Evolutionary conservation across 2,329 filamentous ascomycete genomes (phyloP).

Genomic region (Cercospora sp.): DNA sequence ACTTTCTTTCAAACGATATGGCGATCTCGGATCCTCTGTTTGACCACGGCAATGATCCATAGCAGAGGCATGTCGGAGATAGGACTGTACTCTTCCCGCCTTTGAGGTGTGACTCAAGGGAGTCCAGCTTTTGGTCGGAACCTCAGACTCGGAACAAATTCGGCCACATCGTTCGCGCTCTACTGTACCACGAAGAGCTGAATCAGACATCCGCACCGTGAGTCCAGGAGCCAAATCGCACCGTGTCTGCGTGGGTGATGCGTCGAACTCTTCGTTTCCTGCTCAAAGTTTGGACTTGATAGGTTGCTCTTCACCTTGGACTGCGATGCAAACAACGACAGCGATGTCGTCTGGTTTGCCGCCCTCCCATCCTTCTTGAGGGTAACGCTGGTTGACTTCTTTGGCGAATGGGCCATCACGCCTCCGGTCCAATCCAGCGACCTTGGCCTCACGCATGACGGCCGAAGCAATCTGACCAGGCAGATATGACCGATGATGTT

Average conservation of each 20-base stretch:
- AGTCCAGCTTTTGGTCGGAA: background rate
- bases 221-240: background rate
- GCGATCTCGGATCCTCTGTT: background rate
- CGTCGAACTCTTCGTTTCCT: background rate
- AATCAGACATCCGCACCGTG: background rate
- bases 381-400: constrained; percentile 85
- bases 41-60: background rate
- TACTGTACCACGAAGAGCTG: background rate
- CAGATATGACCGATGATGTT: constrained; percentile 56
- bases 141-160: background rate
- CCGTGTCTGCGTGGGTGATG: background rate
- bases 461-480: constrained; percentile 78
- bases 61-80: background rate
- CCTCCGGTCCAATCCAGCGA: constrained; percentile 76
- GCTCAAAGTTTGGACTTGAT: constrained; percentile 38
- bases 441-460: constrained; percentile 79
- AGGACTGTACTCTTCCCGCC: background rate
- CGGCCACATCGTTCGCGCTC: background rate
- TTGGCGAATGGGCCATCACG: constrained; percentile 91
- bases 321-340: constrained; percentile 75
- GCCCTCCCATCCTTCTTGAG: constrained; percentile 81
- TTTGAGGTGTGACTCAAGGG: background rate
- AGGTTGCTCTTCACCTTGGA: constrained; percentile 50
- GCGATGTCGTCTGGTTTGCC: constrained; percentile 97
- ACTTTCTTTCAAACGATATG: background rate